phyloP scores from a whole-genome alignment of 1,284 basidiomycete species.

The Leccinum solheimii region DNA sequence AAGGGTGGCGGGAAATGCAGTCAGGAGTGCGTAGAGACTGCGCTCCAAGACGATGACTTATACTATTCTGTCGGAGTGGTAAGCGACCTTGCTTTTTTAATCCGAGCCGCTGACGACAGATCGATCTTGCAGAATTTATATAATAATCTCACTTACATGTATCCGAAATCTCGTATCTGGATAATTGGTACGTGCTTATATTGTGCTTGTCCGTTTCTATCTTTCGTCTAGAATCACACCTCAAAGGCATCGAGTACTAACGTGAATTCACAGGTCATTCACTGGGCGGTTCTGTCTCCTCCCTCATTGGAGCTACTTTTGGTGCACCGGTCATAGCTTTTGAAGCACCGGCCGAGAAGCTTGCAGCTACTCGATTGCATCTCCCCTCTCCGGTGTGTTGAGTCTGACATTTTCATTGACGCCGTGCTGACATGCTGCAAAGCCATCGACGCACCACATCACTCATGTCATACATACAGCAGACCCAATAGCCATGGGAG shows the following conservation, averaged over 20 bases:
- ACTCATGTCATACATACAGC: constrained; percentile 74
- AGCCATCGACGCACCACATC: constrained; percentile 61
- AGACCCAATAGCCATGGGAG: constrained; percentile 69
- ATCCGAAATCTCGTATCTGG: constrained; percentile 83
- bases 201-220: background rate
- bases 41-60: constrained; percentile 74
- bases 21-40: constrained; percentile 69
- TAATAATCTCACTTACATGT: constrained; percentile 79
- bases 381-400: constrained; percentile 57
- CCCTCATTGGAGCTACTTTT: constrained; percentile 79
- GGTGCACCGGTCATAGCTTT: constrained; percentile 84
- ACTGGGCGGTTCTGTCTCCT: constrained; percentile 76
- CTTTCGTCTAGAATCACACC: background rate
- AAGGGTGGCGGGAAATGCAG: constrained; percentile 69
- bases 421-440: background rate
- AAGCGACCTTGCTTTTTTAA: constrained; percentile 21
- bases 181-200: constrained; percentile 45
- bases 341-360: constrained; percentile 77
- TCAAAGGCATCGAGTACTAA: background rate
- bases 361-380: constrained; percentile 78
- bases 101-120: background rate
- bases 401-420: background rate
- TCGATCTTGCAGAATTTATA: constrained; percentile 57
- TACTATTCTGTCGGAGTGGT: constrained; percentile 76
- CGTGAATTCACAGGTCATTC: constrained; percentile 49